phyloP scores from a whole-genome alignment of 768 basidiomycete genomes.

The Rhodotorula paludigena region DNA sequence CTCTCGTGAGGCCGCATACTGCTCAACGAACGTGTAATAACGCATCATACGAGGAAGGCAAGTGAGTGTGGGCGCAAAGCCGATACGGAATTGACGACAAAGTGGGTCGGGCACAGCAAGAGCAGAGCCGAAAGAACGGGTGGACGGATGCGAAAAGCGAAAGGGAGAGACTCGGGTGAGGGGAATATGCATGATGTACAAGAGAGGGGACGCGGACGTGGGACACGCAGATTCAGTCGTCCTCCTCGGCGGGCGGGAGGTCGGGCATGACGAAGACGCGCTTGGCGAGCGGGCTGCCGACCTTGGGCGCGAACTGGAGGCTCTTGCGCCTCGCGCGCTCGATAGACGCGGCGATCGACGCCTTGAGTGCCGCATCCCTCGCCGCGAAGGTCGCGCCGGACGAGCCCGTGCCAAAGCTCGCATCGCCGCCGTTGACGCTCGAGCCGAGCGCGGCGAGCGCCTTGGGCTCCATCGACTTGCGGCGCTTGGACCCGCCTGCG shows the following conservation, averaged over 20 bases:
- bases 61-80: too few species aligned
- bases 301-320: conserved; percentile 28
- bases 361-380: conserved; percentile 17
- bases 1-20: too few species aligned
- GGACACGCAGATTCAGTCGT: neutral
- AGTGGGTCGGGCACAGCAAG: too few species aligned
- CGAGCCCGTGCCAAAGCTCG: neutral
- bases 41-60: too few species aligned
- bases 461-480: conserved; percentile 37
- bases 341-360: conserved; percentile 36
- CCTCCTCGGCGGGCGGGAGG: neutral
- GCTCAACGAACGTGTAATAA: too few species aligned
- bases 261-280: conserved; percentile 29
- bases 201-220: neutral
- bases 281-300: conserved; percentile 36
- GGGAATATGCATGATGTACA: too few species aligned
- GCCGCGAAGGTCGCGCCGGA: too few species aligned
- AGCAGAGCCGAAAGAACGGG: too few species aligned
- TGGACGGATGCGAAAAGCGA: neutral
- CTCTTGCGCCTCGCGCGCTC: conserved; percentile 31
- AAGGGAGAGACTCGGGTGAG: neutral
- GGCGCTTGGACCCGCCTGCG: neutral
- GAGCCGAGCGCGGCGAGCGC: conserved; percentile 31
- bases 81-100: too few species aligned
- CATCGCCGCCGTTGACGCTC: conserved; percentile 6